Base-by-base conservation (phyloP, 2,329 filamentous ascomycete genomes). In the Ascochyta pisi region DNA sequence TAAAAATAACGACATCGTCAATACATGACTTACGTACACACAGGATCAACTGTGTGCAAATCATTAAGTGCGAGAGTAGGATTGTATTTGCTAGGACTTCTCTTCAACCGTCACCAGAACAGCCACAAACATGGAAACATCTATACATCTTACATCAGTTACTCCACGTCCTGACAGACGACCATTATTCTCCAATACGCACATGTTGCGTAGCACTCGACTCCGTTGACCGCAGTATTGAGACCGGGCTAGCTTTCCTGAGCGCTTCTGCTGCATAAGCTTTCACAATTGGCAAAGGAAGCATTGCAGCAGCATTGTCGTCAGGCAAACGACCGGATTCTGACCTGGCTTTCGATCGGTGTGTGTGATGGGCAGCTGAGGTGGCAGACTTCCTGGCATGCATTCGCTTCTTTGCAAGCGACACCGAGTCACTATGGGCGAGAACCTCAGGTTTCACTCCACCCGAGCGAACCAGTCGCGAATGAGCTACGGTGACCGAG, bases 401-500 rank as follows among this genome's bases (percentile, higher is more conserved):
- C 65, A 71, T 70, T 1, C 66, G 65, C 57, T 66, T 70, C 54
- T 65, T 70, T 9, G 66, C 67, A n/a, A 68, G 54, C 1, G 50
- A 46, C 1, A 67, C 50, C 1, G 67, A 69, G 37, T 71, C 64
- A 7, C 58, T 37, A 31, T 67, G 64, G n/a, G 60, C 54, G 16
- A 67, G 61, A 6, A 68, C 58, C 26, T 68, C 68, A 0, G 64
- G 62, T 7, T 63, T 61, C 0, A 66, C 34, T 2, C 52, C 57
- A 5, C 63, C 54, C 19, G 65, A 53, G 4, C 54, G 57, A 6
- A 66, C 27, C n/a, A 73, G 56, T 22, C 71, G 67, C 6, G 62
- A 61, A 26, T 66, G 67, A 6, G 69, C 67, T n/a, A 73, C 54
- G 1, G 68, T 59, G 0, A 74, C 57, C 0, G 73, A 75, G 44